Evolutionary conservation across 805 yeast species (phyloP).

Genomic region (Zygosaccharomyces pseudorouxii): DNA sequence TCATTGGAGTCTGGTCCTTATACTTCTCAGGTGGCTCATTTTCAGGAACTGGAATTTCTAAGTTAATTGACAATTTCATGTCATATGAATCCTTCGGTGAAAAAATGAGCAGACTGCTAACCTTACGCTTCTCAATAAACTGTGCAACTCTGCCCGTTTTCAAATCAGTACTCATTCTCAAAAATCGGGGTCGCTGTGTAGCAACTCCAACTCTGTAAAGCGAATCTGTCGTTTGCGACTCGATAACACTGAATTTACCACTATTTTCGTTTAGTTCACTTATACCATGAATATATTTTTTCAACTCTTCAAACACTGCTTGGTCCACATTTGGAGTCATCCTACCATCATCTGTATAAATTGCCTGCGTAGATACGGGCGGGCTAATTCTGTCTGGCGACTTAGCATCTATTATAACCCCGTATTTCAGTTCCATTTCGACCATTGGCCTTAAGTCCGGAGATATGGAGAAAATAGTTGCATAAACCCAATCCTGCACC

Average conservation of each 20-base stretch:
- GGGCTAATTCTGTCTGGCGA: slow-evolving; percentile 58
- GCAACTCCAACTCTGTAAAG: slow-evolving; percentile 58
- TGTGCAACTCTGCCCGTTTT: slow-evolving; percentile 62
- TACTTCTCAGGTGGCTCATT: slow-evolving; percentile 52
- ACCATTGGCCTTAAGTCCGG: slow-evolving; percentile 49
- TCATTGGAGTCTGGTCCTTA: slow-evolving; percentile 48
- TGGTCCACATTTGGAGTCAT: slow-evolving; percentile 66
- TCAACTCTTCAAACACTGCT: slow-evolving; percentile 53
- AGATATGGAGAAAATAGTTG: slow-evolving; percentile 64
- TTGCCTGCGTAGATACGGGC: slow-evolving; percentile 65
- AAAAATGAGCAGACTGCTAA: slow-evolving; percentile 67
- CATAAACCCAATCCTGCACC: slow-evolving; percentile 85
- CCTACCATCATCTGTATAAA: slow-evolving; percentile 53
- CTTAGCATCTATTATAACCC: slow-evolving; percentile 60
- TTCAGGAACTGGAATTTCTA: slow-evolving; percentile 64
- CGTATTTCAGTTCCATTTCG: slow-evolving; percentile 73
- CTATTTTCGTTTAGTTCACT: slow-evolving; percentile 47
- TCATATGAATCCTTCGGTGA: slow-evolving; percentile 78
- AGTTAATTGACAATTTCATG: slow-evolving; percentile 64
- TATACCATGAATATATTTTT: slow-evolving; percentile 50
- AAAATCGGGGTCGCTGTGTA: slow-evolving; percentile 58
- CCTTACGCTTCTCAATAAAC: slow-evolving; percentile 66
- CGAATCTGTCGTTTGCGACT: slow-evolving; percentile 58
- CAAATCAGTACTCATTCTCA: slow-evolving; percentile 64
- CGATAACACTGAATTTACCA: slow-evolving; percentile 54